These are phyloP conservation scores for Nemania abortiva DNA, from an alignment of 2,329 filamentous ascomycete species.

Conservation along the genomic window DNA sequence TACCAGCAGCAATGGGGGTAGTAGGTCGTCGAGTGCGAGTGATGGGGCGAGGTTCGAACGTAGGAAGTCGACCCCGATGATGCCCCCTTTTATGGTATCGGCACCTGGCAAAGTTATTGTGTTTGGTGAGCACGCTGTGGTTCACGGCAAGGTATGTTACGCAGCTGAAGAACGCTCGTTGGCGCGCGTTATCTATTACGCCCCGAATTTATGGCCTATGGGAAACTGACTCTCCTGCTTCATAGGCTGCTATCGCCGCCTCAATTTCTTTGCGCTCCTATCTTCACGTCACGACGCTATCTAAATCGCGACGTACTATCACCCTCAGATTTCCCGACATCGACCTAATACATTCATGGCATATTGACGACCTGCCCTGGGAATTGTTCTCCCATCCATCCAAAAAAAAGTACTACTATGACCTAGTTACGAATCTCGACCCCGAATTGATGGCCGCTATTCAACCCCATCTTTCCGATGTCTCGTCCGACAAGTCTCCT, in stretches of 20 bases:
- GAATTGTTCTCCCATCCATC: conserved; percentile 78
- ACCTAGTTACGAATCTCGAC: conserved; percentile 86
- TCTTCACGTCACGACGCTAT: conserved; percentile 92
- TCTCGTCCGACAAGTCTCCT: conserved; percentile 76
- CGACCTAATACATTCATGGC: conserved; percentile 89
- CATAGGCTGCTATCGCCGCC: conserved; percentile 88
- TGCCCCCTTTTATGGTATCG: conserved; percentile 97
- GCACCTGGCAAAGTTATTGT: conserved; percentile 98
- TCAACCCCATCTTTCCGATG: conserved; percentile 78
- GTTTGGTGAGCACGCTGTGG: conserved; percentile 97
- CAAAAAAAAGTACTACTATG: conserved; percentile 97
- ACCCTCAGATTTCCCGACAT: conserved; percentile 93
- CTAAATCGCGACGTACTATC: conserved; percentile 90
- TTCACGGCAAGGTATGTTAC: conserved; percentile 83
- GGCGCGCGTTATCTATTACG: neutral
- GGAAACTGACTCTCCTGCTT: conserved; percentile 8
- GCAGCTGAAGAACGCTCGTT: neutral
- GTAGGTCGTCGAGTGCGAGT: conserved; percentile 47
- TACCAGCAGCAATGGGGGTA: conserved; percentile 51
- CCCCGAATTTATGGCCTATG: neutral
- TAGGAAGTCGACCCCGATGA: conserved; percentile 73
- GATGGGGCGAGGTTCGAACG: conserved; percentile 60
- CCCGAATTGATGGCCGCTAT: conserved; percentile 83
- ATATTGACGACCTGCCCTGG: conserved; percentile 94
- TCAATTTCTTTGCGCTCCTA: conserved; percentile 96